A percentile compares a stretch with the other conserved stretches of the same genome.
These are phyloP conservation scores for Sclerotinia subarctica DNA, from an alignment of 2,329 filamentous ascomycete species.

Conservation along the genomic window DNA sequence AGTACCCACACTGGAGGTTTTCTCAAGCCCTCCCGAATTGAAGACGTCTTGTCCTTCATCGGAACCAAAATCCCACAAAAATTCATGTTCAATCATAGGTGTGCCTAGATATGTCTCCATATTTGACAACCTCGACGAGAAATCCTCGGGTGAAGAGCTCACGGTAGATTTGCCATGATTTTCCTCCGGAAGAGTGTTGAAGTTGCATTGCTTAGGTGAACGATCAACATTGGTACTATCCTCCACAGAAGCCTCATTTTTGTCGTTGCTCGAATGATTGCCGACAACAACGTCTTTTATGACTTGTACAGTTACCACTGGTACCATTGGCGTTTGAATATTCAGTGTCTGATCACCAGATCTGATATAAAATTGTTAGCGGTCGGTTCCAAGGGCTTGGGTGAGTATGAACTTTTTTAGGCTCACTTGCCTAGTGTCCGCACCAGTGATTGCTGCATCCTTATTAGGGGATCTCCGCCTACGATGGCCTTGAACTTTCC, in stretches of 20 bases:
- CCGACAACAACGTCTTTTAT: not conserved
- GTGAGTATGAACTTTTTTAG: not conserved
- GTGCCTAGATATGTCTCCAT: not conserved
- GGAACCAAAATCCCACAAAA: slow-evolving; percentile 7
- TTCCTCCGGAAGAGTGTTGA: not conserved
- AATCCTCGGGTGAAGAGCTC: not conserved
- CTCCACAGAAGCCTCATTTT: not conserved
- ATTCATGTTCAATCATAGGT: not conserved
- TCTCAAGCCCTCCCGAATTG: not conserved
- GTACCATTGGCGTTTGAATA: not conserved
- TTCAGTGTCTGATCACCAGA: not conserved
- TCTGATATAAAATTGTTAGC: not conserved
- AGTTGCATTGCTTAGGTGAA: not conserved
- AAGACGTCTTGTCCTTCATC: not conserved
- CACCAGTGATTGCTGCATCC: not conserved
- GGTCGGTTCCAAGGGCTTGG: not conserved
- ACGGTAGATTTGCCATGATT: not conserved
- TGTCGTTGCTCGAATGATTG: not conserved
- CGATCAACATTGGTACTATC: not conserved
- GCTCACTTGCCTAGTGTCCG: not conserved
- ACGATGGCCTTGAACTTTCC: slow-evolving; percentile 14
- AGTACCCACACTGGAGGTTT: not conserved
- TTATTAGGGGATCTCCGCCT: not conserved
- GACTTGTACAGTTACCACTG: not conserved
- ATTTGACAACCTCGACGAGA: not conserved